Evolutionary conservation across 1,284 basidiomycete species (phyloP).

Genomic region (Trametes polyzona): DNA sequence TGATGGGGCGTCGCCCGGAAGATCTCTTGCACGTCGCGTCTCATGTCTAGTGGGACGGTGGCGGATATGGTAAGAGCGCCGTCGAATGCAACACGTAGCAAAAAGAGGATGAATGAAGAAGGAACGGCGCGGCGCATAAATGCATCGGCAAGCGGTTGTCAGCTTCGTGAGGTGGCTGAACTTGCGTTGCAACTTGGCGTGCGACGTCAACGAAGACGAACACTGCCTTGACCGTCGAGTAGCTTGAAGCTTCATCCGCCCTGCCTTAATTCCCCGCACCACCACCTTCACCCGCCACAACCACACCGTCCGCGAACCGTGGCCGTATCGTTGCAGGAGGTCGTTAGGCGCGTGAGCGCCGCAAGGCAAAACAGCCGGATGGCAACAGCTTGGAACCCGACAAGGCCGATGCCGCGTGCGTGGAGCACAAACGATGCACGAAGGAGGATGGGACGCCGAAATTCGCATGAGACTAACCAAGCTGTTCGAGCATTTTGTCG

Average conservation of each 20-base stretch:
- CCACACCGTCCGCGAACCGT: slow-evolving; percentile 27
- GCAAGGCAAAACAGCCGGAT: slow-evolving; percentile 56
- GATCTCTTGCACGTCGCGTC: slow-evolving; percentile 99
- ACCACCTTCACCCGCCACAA: slow-evolving; percentile 16
- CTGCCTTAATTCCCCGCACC: neutral
- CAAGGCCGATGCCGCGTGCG: slow-evolving; percentile 39
- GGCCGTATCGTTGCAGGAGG: slow-evolving; percentile 37
- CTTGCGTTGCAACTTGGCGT: slow-evolving; percentile 22
- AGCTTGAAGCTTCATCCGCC: slow-evolving; percentile 22
- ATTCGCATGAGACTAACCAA: slow-evolving; percentile 91
- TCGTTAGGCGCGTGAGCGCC: slow-evolving; percentile 50
- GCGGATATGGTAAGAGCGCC: slow-evolving; percentile 60
- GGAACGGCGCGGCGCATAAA: slow-evolving; percentile 15
- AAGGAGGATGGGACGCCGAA: slow-evolving; percentile 39
- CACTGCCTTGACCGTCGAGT: slow-evolving; percentile 21
- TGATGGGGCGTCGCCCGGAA: slow-evolving; percentile 99
- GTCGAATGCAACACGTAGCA: slow-evolving; percentile 52
- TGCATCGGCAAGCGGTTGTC: slow-evolving; percentile 2
- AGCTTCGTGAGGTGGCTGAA: slow-evolving; percentile 9
- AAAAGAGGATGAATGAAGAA: slow-evolving; percentile 44
- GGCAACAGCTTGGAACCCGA: slow-evolving; percentile 42
- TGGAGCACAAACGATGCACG: slow-evolving; percentile 36
- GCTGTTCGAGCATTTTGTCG: slow-evolving; percentile 99
- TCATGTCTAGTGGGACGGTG: slow-evolving; percentile 91
- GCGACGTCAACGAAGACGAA: slow-evolving; percentile 15